Conservation (phyloP, 192 early-diverging fungal species). For the Backusella circina region DNA sequence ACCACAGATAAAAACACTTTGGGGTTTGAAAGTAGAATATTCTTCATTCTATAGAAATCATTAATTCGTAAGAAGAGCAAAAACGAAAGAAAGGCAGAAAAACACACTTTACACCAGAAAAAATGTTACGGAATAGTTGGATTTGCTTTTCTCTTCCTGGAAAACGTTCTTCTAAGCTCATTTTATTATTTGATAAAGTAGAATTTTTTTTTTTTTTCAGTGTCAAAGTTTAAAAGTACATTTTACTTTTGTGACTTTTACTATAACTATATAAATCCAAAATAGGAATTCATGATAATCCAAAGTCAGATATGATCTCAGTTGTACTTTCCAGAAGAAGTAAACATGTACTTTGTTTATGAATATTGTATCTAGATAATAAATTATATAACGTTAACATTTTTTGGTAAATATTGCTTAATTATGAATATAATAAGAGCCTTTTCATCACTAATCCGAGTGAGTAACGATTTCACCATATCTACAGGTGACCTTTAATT, state of each 20-base stretch:
- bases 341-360: too few relatives aligned
- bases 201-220: neutral
- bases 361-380: too few relatives aligned
- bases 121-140: neutral
- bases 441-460: too few relatives aligned
- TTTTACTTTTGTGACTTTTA: neutral
- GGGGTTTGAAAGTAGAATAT: neutral
- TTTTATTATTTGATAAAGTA: neutral
- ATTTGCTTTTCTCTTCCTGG: constrained; percentile 10
- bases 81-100: neutral
- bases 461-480: too few relatives aligned
- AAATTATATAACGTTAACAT: too few relatives aligned
- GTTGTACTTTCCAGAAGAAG: too few relatives aligned
- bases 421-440: too few relatives aligned
- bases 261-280: too few relatives aligned
- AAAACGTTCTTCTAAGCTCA: neutral
- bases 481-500: too few relatives aligned
- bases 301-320: too few relatives aligned
- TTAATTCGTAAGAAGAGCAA: neutral
- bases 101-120: neutral
- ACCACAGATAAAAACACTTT: constrained; percentile 44
- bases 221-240: neutral
- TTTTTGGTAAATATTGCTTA: too few relatives aligned
- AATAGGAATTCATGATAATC: too few relatives aligned
- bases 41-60: neutral